These are phyloP conservation scores for Pleurotus pulmonarius DNA, from an alignment of 768 basidiomycete genomes.

Conservation along the genomic window DNA sequence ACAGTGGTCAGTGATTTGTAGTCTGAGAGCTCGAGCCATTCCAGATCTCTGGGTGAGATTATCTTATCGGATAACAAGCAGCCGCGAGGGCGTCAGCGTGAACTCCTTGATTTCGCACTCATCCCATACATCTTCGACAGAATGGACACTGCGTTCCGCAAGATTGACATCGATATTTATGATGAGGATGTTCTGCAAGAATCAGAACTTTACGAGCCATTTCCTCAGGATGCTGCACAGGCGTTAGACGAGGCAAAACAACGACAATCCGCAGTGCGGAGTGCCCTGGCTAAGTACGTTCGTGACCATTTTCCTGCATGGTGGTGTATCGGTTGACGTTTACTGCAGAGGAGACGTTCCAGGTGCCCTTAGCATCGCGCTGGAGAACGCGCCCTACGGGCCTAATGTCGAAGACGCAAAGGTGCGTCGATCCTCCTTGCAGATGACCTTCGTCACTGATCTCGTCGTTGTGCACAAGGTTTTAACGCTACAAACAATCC, in stretches of 20 bases:
- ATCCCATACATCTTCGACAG: background rate
- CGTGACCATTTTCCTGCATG: background rate
- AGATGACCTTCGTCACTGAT: background rate
- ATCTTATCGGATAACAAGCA: too few species aligned
- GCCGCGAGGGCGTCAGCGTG: too few species aligned
- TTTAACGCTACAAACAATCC: constrained; percentile 72
- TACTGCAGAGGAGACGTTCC: constrained; percentile 65
- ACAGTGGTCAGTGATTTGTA: too few species aligned
- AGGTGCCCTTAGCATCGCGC: constrained; percentile 65
- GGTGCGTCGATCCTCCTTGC: constrained; percentile 39
- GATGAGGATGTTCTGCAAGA: constrained; percentile 90
- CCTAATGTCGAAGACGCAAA: constrained; percentile 87
- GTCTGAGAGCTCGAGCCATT: too few species aligned
- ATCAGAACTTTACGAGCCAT: constrained; percentile 81
- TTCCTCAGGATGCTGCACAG: constrained; percentile 74
- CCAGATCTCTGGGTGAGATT: too few species aligned
- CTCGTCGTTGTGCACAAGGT: constrained; percentile 40
- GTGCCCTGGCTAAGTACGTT: constrained; percentile 69
- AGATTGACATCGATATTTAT: constrained; percentile 90
- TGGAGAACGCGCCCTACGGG: constrained; percentile 87
- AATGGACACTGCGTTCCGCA: constrained; percentile 69
- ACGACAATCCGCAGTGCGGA: constrained; percentile 68
- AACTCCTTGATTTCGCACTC: too few species aligned
- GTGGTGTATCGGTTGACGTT: background rate
- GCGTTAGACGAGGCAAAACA: constrained; percentile 75